Conservation (phyloP, 805 yeast species). For the Nakazawaea wickerhamii region DNA sequence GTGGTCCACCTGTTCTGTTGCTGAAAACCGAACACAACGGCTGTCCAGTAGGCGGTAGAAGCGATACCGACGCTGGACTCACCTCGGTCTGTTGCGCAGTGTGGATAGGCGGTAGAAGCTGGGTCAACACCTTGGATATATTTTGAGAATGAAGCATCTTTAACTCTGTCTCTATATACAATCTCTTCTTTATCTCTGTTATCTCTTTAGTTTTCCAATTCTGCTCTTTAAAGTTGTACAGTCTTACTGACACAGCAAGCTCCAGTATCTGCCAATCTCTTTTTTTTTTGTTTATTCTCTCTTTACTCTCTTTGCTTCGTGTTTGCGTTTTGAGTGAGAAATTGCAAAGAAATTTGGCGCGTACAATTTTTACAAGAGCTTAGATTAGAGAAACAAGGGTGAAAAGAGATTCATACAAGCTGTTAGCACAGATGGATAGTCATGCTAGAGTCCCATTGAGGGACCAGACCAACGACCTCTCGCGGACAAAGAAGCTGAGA, state of each 20-base stretch:
- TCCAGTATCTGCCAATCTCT: background rate
- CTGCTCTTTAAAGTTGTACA: background rate
- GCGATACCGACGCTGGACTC: constrained; percentile 25
- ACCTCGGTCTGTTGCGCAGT: constrained; percentile 16
- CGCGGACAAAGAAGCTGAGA: constrained; percentile 19
- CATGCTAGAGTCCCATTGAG: constrained; percentile 17
- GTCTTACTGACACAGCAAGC: background rate
- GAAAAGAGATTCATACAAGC: constrained; percentile 24
- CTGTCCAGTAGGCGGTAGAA: constrained; percentile 24
- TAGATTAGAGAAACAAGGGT: constrained; percentile 14
- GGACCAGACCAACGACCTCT: constrained; percentile 17
- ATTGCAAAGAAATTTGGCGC: too few species aligned
- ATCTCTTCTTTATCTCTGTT: background rate
- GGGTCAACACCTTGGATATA: constrained; percentile 22
- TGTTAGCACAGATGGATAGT: constrained; percentile 6
- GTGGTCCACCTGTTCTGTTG: background rate
- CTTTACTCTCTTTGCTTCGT: background rate
- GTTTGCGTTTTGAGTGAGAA: too few species aligned
- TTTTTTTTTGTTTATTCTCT: constrained; percentile 24
- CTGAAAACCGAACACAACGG: constrained; percentile 23
- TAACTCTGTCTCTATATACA: background rate
- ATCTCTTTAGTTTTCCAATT: background rate
- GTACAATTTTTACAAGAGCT: too few species aligned
- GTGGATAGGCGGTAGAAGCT: constrained; percentile 13
- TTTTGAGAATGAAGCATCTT: constrained; percentile 26